phyloP scores from a whole-genome alignment of 2,329 filamentous ascomycete genomes.

The Colletotrichum sp. region DNA sequence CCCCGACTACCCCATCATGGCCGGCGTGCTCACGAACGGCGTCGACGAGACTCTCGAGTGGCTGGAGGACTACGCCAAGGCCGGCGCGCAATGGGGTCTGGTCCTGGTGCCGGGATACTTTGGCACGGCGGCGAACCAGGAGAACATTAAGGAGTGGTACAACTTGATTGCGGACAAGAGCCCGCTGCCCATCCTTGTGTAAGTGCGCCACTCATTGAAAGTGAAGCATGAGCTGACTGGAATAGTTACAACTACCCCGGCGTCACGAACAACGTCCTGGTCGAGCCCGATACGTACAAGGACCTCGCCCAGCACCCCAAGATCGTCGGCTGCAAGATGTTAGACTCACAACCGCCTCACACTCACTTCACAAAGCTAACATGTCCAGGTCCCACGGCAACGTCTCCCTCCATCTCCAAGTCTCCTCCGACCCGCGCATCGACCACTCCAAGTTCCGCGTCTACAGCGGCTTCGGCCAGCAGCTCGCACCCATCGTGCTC shows the following conservation, averaged over 20 bases:
- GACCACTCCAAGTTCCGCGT: slow-evolving; percentile 66
- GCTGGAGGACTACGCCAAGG: slow-evolving; percentile 58
- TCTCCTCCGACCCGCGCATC: slow-evolving; percentile 65
- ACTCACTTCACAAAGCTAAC: background rate
- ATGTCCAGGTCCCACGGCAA: slow-evolving; percentile 60
- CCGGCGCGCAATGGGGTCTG: slow-evolving; percentile 66
- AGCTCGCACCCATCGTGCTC: slow-evolving; percentile 67
- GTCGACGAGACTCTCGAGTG: slow-evolving; percentile 60
- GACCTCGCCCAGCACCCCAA: slow-evolving; percentile 64
- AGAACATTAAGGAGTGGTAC: slow-evolving; percentile 66
- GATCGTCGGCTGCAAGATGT: slow-evolving; percentile 72
- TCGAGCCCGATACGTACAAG: slow-evolving; percentile 64
- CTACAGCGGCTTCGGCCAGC: slow-evolving; percentile 71
- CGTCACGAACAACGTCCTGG: slow-evolving; percentile 67
- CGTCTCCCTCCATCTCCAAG: slow-evolving; percentile 67
- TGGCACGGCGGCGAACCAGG: slow-evolving; percentile 60
- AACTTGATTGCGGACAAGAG: slow-evolving; percentile 64
- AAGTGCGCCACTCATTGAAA: slow-evolving; percentile 25
- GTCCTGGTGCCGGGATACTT: slow-evolving; percentile 72
- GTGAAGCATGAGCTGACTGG: background rate
- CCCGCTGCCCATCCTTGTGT: slow-evolving; percentile 66
- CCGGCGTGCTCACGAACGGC: slow-evolving; percentile 60
- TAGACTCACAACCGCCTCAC: background rate
- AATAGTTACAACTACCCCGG: slow-evolving; percentile 62
- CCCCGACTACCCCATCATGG: slow-evolving; percentile 59